Evolutionary conservation across 73 alveolate genomes (phyloP).

Genomic region (Paramecium sonneborni): DNA sequence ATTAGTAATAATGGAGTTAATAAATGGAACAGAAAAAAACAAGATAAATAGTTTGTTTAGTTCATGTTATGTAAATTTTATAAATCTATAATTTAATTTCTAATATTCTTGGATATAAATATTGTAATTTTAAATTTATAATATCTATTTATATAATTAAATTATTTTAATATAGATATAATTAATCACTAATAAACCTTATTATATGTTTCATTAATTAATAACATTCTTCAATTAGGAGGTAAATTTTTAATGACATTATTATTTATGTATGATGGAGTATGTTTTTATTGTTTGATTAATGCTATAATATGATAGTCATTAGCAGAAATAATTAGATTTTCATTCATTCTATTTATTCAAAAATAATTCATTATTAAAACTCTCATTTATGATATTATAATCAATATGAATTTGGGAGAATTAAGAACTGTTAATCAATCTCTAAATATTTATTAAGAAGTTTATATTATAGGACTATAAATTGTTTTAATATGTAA

Average conservation of each 20-base stretch:
- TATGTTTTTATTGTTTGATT: slow-evolving; percentile 23
- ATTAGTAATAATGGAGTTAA: background rate
- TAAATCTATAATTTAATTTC: background rate
- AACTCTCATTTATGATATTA: slow-evolving; percentile 43
- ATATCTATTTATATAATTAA: too few relatives aligned
- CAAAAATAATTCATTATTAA: background rate
- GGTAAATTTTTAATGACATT: background rate
- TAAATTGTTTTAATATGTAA: background rate
- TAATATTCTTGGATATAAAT: background rate
- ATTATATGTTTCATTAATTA: slow-evolving; percentile 12
- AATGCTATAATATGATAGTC: slow-evolving; percentile 66
- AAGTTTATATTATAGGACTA: background rate
- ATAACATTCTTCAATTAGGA: background rate
- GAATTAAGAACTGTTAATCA: slow-evolving; percentile 48
- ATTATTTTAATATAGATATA: too few relatives aligned
- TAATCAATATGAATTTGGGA: slow-evolving; percentile 72
- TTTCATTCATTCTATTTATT: slow-evolving; percentile 47
- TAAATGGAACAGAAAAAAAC: background rate
- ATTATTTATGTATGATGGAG: background rate
- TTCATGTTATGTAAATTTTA: background rate
- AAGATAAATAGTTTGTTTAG: background rate
- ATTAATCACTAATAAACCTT: too few relatives aligned
- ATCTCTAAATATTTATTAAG: background rate
- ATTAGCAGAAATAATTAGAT: slow-evolving; percentile 66
- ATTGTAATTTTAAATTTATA: background rate